Percentiles rank a stretch among this genome's conserved stretches.
Conservation (phyloP, 306 rosid species). For the Prunus mume region DNA sequence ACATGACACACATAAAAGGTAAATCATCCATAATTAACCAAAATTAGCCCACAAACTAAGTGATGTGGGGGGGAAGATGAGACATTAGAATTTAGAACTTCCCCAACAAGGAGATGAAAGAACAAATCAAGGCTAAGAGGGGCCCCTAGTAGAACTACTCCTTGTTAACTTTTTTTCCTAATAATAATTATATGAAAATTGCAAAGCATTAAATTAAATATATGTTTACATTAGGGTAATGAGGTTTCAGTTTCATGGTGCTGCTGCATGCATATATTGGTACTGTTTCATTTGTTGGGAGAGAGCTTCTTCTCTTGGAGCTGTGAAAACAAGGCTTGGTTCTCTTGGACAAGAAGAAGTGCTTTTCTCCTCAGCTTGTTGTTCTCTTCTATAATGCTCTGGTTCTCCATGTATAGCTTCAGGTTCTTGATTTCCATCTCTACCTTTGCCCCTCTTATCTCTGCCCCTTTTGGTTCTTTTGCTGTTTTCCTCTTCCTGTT, state of each 20-base stretch:
- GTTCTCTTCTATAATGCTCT: slow-evolving; percentile 68
- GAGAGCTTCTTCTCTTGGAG: slow-evolving; percentile 39
- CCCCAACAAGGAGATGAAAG: slow-evolving; percentile 1
- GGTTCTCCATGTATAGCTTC: slow-evolving; percentile 61
- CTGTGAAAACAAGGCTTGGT: slow-evolving; percentile 54
- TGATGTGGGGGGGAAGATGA: background rate
- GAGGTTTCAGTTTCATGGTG: background rate
- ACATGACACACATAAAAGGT: background rate
- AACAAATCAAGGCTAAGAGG: background rate
- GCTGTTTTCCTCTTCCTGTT: slow-evolving; percentile 46
- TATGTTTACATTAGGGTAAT: background rate
- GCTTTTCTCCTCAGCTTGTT: slow-evolving; percentile 70
- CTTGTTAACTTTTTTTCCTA: background rate
- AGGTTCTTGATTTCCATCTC: slow-evolving; percentile 69
- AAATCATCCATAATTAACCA: background rate
- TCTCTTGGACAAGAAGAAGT: slow-evolving; percentile 73
- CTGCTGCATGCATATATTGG: background rate
- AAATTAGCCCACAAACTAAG: background rate
- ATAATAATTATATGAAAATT: background rate
- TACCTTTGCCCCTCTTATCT: slow-evolving; percentile 17
- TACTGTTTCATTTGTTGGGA: slow-evolving; percentile 20
- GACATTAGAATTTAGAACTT: background rate
- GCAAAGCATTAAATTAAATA: background rate
- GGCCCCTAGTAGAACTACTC: background rate
- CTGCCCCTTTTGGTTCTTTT: slow-evolving; percentile 30